These are phyloP conservation scores for Fomitiporia mediterranea DNA, from an alignment of 1,284 basidiomycete species.

Conservation along the genomic window DNA sequence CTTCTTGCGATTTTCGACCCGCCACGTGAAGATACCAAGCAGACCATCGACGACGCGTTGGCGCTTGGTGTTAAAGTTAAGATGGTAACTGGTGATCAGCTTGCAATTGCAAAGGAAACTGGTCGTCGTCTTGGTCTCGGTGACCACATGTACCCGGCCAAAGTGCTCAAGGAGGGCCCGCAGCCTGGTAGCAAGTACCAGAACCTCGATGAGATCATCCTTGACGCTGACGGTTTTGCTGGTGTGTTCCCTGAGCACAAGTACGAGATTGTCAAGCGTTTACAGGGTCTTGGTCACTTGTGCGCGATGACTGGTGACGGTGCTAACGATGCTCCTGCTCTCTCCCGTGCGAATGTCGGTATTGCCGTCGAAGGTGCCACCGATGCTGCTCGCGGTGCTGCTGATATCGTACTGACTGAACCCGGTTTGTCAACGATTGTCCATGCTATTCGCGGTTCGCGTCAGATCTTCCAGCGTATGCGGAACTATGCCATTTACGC, in stretches of 20 bases:
- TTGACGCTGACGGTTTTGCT: constrained; percentile 89
- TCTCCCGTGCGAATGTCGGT: constrained; percentile 94
- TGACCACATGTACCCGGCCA: constrained; percentile 96
- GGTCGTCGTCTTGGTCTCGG: constrained; percentile 94
- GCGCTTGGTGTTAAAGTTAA: constrained; percentile 97
- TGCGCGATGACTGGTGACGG: constrained; percentile 96
- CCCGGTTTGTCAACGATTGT: constrained; percentile 96
- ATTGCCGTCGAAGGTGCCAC: constrained; percentile 97
- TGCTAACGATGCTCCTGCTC: constrained; percentile 93
- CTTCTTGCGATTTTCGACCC: constrained; percentile 98
- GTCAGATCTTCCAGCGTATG: constrained; percentile 98
- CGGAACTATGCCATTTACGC: constrained; percentile 93
- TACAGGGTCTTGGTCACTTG: constrained; percentile 86
- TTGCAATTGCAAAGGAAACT: constrained; percentile 99
- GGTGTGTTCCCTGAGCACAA: constrained; percentile 98
- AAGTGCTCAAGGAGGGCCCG: constrained; percentile 91
- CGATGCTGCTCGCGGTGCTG: constrained; percentile 92
- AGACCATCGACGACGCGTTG: constrained; percentile 96
- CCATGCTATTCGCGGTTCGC: constrained; percentile 92
- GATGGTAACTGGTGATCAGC: constrained; percentile 99
- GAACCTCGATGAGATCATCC: constrained; percentile 89
- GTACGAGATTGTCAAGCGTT: constrained; percentile 88
- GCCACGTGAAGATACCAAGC: constrained; percentile 96
- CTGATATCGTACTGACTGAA: constrained; percentile 93
- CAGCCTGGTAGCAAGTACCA: constrained; percentile 74